Evolutionary conservation across 2,329 filamentous ascomycete genomes (phyloP).

Genomic region (Phyllosticta paracitricarpa): DNA sequence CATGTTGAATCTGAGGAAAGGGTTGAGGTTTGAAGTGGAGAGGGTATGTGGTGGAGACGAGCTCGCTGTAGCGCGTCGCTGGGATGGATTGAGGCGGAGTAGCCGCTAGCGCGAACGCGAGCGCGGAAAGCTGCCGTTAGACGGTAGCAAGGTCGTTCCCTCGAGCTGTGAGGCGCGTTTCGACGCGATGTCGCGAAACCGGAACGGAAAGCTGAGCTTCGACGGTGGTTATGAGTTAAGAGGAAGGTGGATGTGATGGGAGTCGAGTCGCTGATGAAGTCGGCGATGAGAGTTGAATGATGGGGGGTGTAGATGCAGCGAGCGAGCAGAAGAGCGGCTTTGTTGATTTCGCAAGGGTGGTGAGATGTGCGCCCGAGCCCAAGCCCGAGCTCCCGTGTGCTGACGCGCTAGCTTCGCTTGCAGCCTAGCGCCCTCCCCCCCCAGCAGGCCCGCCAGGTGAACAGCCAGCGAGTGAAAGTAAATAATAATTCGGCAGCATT

Average conservation of each 20-base stretch:
- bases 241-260: not conserved
- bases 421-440: not conserved
- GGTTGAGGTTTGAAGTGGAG: not conserved
- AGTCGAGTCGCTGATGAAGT: not conserved
- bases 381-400: not conserved
- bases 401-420: not conserved
- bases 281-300: constrained; percentile 1
- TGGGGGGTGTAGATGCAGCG: not conserved
- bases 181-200: not conserved
- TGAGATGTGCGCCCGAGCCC: constrained; percentile 7
- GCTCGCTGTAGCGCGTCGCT: not conserved
- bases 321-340: not conserved
- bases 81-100: not conserved
- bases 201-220: not conserved
- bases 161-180: not conserved
- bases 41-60: not conserved
- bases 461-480: not conserved
- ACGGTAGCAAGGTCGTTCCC: not conserved
- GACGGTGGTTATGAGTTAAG: not conserved
- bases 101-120: constrained; percentile 6
- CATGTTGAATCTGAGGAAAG: not conserved
- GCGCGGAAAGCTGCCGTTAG: constrained; percentile 4
- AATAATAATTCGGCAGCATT: not conserved
- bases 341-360: constrained; percentile 6
- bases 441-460: not conserved